phyloP scores from a whole-genome alignment of 768 basidiomycete genomes.

The Lanmaoa rubissima region DNA sequence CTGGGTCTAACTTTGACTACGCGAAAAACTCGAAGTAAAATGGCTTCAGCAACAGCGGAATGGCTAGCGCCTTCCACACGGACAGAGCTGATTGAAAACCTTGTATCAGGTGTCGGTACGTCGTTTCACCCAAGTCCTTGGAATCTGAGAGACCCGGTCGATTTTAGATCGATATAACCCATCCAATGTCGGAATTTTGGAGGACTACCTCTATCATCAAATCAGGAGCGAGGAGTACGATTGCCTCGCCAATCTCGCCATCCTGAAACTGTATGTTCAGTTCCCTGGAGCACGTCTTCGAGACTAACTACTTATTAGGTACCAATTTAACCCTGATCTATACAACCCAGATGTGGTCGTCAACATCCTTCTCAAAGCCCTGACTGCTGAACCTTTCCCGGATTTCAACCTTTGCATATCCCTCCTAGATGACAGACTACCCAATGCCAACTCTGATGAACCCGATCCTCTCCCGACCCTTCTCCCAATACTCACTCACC shows the following conservation, averaged over 20 bases:
- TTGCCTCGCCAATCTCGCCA: conserved; percentile 91
- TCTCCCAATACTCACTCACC: conserved; percentile 63
- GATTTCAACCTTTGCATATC: conserved; percentile 96
- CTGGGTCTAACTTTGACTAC: not conserved
- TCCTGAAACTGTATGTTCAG: conserved; percentile 75
- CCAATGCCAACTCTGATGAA: conserved; percentile 61
- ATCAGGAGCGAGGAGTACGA: conserved; percentile 91
- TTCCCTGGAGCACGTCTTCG: not conserved
- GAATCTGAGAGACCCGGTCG: not conserved
- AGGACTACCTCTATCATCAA: conserved; percentile 96
- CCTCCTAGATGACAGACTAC: conserved; percentile 75
- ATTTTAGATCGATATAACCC: conserved; percentile 92
- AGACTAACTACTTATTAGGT: conserved; percentile 44
- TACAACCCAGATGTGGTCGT: conserved; percentile 92
- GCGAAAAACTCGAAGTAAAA: conserved; percentile 12
- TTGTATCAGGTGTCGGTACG: conserved; percentile 88
- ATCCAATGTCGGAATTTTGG: conserved; percentile 86
- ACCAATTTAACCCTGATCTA: conserved; percentile 94
- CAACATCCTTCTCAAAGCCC: conserved; percentile 91
- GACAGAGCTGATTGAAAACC: conserved; percentile 84
- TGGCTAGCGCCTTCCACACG: conserved; percentile 79
- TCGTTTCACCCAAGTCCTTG: conserved; percentile 5
- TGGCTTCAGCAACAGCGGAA: conserved; percentile 43
- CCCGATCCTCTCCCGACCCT: conserved; percentile 76
- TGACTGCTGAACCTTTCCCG: conserved; percentile 80